These are phyloP conservation scores for Phytophthora ohioensis DNA, from an alignment of 352 stramenopile genomes.

Conservation along the genomic window DNA sequence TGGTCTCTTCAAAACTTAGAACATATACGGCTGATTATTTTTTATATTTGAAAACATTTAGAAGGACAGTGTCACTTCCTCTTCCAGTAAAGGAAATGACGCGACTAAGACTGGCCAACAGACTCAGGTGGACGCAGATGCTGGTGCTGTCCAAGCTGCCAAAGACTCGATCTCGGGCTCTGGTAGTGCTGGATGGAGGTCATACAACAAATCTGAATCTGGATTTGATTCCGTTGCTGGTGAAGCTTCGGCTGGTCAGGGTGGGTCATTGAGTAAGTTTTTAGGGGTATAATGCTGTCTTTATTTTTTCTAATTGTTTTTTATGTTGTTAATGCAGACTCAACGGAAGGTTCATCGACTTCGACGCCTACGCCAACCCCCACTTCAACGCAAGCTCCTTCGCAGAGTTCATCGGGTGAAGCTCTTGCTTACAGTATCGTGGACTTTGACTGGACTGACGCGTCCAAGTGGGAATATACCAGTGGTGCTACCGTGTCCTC, in stretches of 20 bases:
- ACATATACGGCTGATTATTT: not conserved
- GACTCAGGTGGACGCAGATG: constrained; percentile 20
- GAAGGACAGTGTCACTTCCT: constrained; percentile 25
- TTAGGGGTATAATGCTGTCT: not conserved
- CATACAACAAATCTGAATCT: constrained; percentile 28
- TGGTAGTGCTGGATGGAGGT: constrained; percentile 22
- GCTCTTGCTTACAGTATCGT: constrained; percentile 57
- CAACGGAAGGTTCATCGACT: constrained; percentile 26
- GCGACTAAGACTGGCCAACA: constrained; percentile 15
- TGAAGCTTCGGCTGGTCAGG: constrained; percentile 36
- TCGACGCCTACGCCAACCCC: constrained; percentile 22
- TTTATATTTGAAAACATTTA: not conserved
- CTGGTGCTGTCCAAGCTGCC: constrained; percentile 31
- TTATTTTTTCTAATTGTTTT: constrained; percentile 8
- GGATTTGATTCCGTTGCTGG: constrained; percentile 30
- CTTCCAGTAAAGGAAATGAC: constrained; percentile 1
- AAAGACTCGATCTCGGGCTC: constrained; percentile 32
- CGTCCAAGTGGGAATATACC: constrained; percentile 70
- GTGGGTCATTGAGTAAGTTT: constrained; percentile 31
- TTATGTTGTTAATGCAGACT: constrained; percentile 21
- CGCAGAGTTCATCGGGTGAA: constrained; percentile 36
- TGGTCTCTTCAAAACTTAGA: too few species aligned
- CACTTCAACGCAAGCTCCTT: constrained; percentile 25
- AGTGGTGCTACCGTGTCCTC: constrained; percentile 46
- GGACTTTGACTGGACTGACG: constrained; percentile 76